Percentiles rank a stretch among this genome's conserved stretches.
These are phyloP conservation scores for Backusella sp. DNA, from an alignment of 192 early-diverging fungal species.

Conservation along the genomic window DNA sequence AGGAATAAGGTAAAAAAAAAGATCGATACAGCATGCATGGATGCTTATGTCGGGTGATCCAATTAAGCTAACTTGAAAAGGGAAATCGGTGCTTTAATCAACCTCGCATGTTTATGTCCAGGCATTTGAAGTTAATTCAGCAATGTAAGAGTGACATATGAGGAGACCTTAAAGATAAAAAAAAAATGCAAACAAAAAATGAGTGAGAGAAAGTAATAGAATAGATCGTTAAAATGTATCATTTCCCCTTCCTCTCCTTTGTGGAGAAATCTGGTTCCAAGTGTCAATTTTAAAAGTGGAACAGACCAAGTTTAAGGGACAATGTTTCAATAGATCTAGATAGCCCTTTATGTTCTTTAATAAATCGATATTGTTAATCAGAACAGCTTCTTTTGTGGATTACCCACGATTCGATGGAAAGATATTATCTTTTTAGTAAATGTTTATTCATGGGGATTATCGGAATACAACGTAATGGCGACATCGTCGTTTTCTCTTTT, in stretches of 20 bases:
- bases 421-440: background rate
- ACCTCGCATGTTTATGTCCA: background rate
- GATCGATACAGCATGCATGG: background rate
- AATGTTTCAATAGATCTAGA: constrained; percentile 6
- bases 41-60: background rate
- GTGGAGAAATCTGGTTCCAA: background rate
- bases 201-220: background rate
- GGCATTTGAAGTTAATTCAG: background rate
- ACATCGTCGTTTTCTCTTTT: background rate
- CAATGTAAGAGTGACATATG: background rate
- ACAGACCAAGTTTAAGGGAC: constrained; percentile 1
- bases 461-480: background rate
- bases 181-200: background rate
- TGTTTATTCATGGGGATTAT: background rate
- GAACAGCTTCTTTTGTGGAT: background rate
- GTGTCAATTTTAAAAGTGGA: background rate
- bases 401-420: background rate
- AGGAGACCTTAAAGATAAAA: background rate
- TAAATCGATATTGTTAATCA: background rate
- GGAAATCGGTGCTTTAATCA: constrained; percentile 8
- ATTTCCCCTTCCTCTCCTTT: background rate
- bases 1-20: background rate
- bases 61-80: background rate
- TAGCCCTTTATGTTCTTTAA: background rate
- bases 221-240: background rate